phyloP scores from a whole-genome alignment of 140 eudicot species.

The Erigeron philadelphicus region DNA sequence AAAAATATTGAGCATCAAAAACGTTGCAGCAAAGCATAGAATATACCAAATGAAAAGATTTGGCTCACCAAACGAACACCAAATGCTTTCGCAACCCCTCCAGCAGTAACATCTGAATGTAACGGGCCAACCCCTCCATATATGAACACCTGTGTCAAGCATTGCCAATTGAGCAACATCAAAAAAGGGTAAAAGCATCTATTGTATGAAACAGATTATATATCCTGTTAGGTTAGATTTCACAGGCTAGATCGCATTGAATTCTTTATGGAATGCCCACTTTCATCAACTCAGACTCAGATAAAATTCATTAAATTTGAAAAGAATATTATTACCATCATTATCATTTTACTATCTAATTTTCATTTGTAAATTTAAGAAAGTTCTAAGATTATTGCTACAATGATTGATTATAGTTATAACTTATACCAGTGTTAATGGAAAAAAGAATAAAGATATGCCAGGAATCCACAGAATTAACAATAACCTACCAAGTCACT shows the following conservation, averaged over 20 bases:
- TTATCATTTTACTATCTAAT: no score
- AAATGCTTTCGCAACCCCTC: constrained; percentile 96
- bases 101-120: constrained; percentile 79
- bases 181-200: constrained; percentile 1
- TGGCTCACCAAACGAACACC: constrained; percentile 77
- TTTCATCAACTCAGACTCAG: not conserved
- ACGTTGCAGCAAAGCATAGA: constrained; percentile 8
- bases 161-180: constrained; percentile 4
- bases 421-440: not conserved
- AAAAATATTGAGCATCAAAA: not conserved
- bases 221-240: not conserved
- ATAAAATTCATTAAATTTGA: not conserved
- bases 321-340: not conserved
- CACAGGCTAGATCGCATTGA: not conserved
- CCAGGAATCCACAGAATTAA: constrained; percentile 3
- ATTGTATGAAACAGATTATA: not conserved
- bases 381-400: no score
- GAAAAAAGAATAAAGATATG: not conserved
- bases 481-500: constrained; percentile 63
- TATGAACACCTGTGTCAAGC: constrained; percentile 57
- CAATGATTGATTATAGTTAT: not conserved
- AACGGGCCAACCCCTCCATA: constrained; percentile 95
- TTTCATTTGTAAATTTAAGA: no score
- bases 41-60: constrained; percentile 3
- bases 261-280: not conserved